phyloP scores from a whole-genome alignment of 176 grass and related monocot species.

The Zizania latifolia region DNA sequence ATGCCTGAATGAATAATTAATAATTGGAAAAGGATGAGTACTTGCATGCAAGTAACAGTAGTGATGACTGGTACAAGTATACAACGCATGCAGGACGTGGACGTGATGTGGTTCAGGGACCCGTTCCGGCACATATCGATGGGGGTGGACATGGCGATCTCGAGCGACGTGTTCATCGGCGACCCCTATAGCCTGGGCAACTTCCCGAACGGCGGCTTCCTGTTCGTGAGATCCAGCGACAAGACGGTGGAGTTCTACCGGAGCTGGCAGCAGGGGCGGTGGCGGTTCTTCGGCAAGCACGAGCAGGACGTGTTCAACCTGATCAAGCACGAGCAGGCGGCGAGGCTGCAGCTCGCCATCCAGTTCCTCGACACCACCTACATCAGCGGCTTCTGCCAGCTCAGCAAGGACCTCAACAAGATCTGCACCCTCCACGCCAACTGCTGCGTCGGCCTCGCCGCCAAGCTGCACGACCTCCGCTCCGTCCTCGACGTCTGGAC shows the following conservation, averaged over 20 bases:
- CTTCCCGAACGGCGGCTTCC: slow-evolving; percentile 90
- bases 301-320: slow-evolving; percentile 93
- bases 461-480: slow-evolving; percentile 66
- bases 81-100: slow-evolving; percentile 55
- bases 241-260: slow-evolving; percentile 75
- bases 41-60: neutral
- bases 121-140: slow-evolving; percentile 71
- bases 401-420: slow-evolving; percentile 79
- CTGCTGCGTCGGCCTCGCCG: slow-evolving; percentile 61
- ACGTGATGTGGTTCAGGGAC: slow-evolving; percentile 93
- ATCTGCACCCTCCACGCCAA: slow-evolving; percentile 84
- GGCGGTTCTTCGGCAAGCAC: slow-evolving; percentile 52
- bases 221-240: slow-evolving; percentile 60
- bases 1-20: neutral
- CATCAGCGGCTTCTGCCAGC: slow-evolving; percentile 73
- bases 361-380: slow-evolving; percentile 83
- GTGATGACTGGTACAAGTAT: neutral
- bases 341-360: slow-evolving; percentile 42
- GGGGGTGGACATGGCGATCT: slow-evolving; percentile 71
- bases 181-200: slow-evolving; percentile 61
- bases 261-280: slow-evolving; percentile 50
- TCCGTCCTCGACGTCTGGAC: slow-evolving; percentile 59
- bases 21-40: neutral
- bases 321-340: slow-evolving; percentile 56
- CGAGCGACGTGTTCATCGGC: slow-evolving; percentile 66